A percentile compares a stretch with the other conserved stretches of the same genome.
phyloP scores from a whole-genome alignment of 1,139 yeast species.

The Wickerhamiella pararugosa region DNA sequence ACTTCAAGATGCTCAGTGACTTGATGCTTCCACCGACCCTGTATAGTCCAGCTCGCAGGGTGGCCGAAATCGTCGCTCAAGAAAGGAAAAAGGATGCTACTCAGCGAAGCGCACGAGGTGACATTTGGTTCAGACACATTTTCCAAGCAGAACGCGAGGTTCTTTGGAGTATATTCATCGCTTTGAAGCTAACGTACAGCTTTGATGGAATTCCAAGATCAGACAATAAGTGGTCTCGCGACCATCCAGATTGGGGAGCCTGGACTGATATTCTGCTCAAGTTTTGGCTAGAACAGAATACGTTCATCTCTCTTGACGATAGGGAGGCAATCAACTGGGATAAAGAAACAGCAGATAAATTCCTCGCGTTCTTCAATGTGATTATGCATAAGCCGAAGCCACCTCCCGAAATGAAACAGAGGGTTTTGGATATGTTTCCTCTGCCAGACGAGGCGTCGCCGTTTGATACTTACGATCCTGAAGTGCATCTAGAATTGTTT shows the following conservation, averaged over 20 bases:
- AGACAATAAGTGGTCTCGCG: slow-evolving; percentile 15
- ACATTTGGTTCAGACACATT: neutral
- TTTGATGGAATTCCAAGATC: slow-evolving; percentile 17
- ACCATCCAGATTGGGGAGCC: slow-evolving; percentile 21
- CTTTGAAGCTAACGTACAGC: slow-evolving; percentile 24
- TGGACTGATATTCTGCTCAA: slow-evolving; percentile 24
- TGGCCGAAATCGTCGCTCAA: too few relatives aligned
- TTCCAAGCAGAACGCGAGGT: slow-evolving; percentile 8
- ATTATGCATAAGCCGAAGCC: slow-evolving; percentile 3
- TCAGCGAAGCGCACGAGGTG: neutral
- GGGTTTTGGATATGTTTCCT: slow-evolving; percentile 12
- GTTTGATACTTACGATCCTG: too few relatives aligned
- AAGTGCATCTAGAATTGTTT: too few relatives aligned
- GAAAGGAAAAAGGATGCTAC: slow-evolving; percentile 7
- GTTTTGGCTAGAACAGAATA: slow-evolving; percentile 21
- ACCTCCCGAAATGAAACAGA: neutral
- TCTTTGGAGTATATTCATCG: slow-evolving; percentile 15
- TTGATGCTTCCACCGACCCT: slow-evolving; percentile 25
- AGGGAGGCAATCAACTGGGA: slow-evolving; percentile 14
- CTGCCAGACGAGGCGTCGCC: neutral
- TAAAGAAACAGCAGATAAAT: slow-evolving; percentile 17
- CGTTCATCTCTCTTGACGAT: slow-evolving; percentile 18
- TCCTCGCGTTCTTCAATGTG: slow-evolving; percentile 21
- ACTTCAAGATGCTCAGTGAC: slow-evolving; percentile 19
- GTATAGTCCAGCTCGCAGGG: slow-evolving; percentile 15